Evolutionary conservation across 306 rosid species (phyloP).

Genomic region (Cyamopsis tetragonoloba): DNA sequence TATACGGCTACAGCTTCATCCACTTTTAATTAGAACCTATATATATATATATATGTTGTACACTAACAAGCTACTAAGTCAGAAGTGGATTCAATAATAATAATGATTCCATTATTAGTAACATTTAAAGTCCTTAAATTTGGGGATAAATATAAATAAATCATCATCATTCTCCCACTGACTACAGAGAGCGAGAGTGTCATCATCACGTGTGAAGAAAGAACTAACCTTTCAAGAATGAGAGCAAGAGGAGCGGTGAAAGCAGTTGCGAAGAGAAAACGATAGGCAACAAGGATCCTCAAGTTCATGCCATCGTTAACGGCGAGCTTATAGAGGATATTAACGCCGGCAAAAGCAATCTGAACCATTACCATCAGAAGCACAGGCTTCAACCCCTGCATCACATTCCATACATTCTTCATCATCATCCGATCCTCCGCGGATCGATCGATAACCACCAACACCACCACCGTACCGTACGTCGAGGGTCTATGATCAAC

Average conservation of each 20-base stretch:
- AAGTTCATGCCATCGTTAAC: slow-evolving; percentile 60
- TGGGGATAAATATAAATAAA: too few species aligned
- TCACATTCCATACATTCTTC: not conserved
- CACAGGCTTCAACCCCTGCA: slow-evolving; percentile 43
- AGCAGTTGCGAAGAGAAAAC: slow-evolving; percentile 52
- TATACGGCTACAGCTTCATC: too few species aligned
- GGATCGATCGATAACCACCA: too few species aligned
- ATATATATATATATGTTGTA: too few species aligned
- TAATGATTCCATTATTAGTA: too few species aligned
- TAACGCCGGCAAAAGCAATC: slow-evolving; percentile 43
- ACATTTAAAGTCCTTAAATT: too few species aligned
- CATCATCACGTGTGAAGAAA: too few species aligned
- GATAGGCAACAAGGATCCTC: slow-evolving; percentile 55
- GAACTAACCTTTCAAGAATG: slow-evolving; percentile 48
- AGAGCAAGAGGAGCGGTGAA: slow-evolving; percentile 58
- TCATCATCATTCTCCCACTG: too few species aligned
- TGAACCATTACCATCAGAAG: slow-evolving; percentile 53
- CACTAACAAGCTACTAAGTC: too few species aligned
- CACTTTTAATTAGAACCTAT: too few species aligned
- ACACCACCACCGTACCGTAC: not conserved
- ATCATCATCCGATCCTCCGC: not conserved
- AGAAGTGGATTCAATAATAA: too few species aligned
- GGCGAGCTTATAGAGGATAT: slow-evolving; percentile 64
- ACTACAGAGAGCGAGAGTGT: not conserved
- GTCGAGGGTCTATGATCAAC: too few species aligned